Evolutionary conservation across 2,329 filamentous ascomycete species (phyloP), one percentile per base, ranked within the genome.

Genomic region (Sclerotinia glacialis): DNA sequence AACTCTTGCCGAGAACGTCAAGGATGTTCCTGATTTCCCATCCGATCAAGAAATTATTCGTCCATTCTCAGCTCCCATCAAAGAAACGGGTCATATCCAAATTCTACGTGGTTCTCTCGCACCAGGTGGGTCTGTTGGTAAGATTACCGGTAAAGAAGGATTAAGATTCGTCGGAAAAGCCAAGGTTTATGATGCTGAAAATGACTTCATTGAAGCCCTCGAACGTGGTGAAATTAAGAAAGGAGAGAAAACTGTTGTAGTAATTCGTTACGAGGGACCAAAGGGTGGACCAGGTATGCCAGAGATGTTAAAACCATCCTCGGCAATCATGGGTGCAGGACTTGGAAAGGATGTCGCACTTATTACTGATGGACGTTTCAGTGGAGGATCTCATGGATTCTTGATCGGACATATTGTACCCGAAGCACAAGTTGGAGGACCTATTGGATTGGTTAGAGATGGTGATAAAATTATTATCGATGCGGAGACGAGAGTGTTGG

Each of bases 101-200:
- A 91, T 92, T 72, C 82, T 92, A 8, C 83, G 87, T 60, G 89
- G 89, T 40, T 86, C 83, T 23, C 81, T 92, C 47, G 88, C 89
- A 3, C 89, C 89, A 0, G 88, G 85, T 66, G 89, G 89, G 60
- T 85, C 82, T 69, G 89, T 92, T 1, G 89, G 88, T 55, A 92
- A 92, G 79, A 92, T 92, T 76, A 92, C 89, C 2, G 89, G 89
- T 53, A 91, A 92, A 77, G 89, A 92, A 78, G 89, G 89, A 28
- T 82, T 85, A 16, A 74, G 79, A 11, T 92, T 92, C 78, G 84
- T 81, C 2, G 89, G 89, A 60, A 89, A 87, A 74, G 89, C 89
- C 2, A 86, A 86, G 71, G 87, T 88, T 72, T 92, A 88, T 76
- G 86, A 92, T 74, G 82, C 82, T 26, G 89, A 92, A 77, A 87